Percentiles rank a stretch among this genome's conserved stretches.
Evolutionary conservation across 495 filamentous ascomycete genomes (phyloP).

Genomic region (Echria macrotheca): DNA sequence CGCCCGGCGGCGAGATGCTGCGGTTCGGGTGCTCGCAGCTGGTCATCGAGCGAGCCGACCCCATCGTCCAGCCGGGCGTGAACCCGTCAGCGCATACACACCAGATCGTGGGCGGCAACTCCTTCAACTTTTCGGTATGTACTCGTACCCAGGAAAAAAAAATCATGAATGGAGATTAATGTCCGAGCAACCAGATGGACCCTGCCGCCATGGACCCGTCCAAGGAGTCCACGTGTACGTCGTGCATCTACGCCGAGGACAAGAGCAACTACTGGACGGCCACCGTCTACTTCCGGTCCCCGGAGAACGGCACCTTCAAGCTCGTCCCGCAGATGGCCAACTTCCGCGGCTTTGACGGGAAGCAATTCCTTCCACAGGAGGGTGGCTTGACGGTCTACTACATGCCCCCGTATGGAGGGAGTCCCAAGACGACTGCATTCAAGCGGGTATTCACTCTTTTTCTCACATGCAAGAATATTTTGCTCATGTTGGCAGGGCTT

Average conservation of each 20-base stretch:
- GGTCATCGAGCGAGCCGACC: conserved; percentile 13
- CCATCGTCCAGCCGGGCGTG: conserved; percentile 15
- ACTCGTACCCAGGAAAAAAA: background rate
- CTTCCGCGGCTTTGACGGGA: background rate
- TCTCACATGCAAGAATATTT: background rate
- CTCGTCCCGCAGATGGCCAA: conserved; percentile 27
- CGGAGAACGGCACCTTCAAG: conserved; percentile 30
- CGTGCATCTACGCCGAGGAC: conserved; percentile 26
- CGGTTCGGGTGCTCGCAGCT: conserved; percentile 16
- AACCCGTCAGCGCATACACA: conserved; percentile 17
- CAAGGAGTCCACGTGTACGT: conserved; percentile 23
- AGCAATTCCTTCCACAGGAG: conserved; percentile 1
- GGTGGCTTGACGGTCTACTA: conserved; percentile 39
- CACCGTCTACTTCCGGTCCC: conserved; percentile 28
- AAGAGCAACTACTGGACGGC: conserved; percentile 39
- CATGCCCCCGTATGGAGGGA: conserved; percentile 26
- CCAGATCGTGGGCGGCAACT: conserved; percentile 19
- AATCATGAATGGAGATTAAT: no score
- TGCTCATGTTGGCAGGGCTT: no score
- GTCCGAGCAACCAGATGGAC: conserved; percentile 13
- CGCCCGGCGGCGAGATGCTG: no score
- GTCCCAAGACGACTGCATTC: conserved; percentile 35
- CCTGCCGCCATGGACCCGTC: conserved; percentile 19
- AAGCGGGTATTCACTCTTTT: conserved; percentile 15
- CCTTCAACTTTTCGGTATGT: conserved; percentile 16